phyloP scores from a whole-genome alignment of 768 basidiomycete species.

The Hericium erinaceus region DNA sequence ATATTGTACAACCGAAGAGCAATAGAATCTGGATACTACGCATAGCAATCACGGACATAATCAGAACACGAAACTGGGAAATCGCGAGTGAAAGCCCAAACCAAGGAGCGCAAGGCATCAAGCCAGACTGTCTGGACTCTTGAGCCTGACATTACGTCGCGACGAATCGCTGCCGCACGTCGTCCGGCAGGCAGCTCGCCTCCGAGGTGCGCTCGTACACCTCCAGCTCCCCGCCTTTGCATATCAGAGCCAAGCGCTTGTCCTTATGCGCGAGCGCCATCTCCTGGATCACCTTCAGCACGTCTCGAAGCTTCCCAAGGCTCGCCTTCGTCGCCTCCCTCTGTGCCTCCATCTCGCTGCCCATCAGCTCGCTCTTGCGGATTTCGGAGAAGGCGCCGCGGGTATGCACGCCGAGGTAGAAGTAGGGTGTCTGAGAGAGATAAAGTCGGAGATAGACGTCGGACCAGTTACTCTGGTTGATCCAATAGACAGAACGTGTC shows the following conservation, averaged over 20 bases:
- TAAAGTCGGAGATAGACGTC: conserved; percentile 59
- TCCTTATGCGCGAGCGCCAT: not conserved
- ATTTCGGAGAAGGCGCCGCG: conserved; percentile 43
- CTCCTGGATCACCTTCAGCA: not conserved
- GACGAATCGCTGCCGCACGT: conserved; percentile 5
- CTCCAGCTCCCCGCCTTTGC: not conserved
- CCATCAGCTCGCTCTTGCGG: conserved; percentile 30
- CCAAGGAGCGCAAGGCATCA: too few species aligned
- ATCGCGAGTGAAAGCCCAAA: too few species aligned
- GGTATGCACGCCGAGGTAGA: conserved; percentile 50
- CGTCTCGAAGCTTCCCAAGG: not conserved
- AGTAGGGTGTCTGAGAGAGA: conserved; percentile 56
- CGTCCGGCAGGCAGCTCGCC: not conserved
- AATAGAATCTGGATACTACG: too few species aligned
- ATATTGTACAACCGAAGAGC: too few species aligned
- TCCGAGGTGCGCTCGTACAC: not conserved
- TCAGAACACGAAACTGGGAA: too few species aligned
- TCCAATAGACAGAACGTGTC: conserved; percentile 17
- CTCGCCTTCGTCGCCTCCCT: not conserved
- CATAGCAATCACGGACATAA: too few species aligned
- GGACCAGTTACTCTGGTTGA: conserved; percentile 39
- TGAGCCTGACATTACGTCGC: conserved; percentile 32
- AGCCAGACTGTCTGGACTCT: too few species aligned
- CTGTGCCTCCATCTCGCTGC: conserved; percentile 4
- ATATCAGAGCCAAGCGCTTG: not conserved